Conservation (phyloP, 106 monocot genomes). For the Allium cepa region DNA sequence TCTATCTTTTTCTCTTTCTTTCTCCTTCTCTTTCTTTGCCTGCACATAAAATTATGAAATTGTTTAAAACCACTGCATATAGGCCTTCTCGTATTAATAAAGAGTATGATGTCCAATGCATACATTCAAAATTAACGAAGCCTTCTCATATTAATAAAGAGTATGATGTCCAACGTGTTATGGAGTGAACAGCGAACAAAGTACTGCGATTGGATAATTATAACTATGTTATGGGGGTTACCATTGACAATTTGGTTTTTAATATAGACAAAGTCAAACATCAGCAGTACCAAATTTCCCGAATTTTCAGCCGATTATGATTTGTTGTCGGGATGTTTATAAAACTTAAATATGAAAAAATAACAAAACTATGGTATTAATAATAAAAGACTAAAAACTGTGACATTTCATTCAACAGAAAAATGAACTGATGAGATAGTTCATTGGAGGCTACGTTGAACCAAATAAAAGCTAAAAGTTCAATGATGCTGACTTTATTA, state of each 20-base stretch:
- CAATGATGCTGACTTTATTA: not conserved
- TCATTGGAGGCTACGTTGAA: not conserved
- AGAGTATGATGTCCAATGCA: not conserved
- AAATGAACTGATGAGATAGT: not conserved
- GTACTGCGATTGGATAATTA: no score
- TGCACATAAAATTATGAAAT: constrained; percentile 7
- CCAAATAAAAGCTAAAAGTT: not conserved
- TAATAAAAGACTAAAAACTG: no score
- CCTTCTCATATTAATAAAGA: not conserved
- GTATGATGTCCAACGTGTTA: not conserved
- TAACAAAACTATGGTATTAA: no score
- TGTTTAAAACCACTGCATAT: no score
- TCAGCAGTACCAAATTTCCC: no score
- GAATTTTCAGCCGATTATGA: no score
- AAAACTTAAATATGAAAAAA: no score
- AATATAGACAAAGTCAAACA: no score
- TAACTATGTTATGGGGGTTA: no score
- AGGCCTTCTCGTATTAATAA: not conserved
- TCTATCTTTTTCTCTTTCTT: constrained; percentile 51
- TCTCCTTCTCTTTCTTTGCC: constrained; percentile 83
- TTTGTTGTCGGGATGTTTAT: no score
- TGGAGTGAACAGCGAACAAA: no score
- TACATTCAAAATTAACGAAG: not conserved
- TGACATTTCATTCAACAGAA: not conserved
- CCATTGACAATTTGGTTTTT: no score